These are phyloP conservation scores for Eimeria falciformis DNA, from an alignment of 169 alveolate species.

Conservation along the genomic window DNA sequence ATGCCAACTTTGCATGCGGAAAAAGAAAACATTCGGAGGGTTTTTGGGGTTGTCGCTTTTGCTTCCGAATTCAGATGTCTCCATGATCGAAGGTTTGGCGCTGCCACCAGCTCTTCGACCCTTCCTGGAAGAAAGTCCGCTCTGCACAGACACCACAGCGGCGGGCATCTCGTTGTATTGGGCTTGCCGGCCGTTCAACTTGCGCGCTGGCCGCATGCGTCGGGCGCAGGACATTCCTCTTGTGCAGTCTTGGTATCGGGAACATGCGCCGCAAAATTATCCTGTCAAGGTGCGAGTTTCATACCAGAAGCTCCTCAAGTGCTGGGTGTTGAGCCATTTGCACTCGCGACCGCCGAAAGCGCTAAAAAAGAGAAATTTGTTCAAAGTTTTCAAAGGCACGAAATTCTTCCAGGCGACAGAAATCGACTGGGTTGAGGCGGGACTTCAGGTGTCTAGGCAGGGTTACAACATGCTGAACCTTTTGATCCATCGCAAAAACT, in stretches of 20 bases:
- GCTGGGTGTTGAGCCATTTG: constrained; percentile 97
- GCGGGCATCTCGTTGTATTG: constrained; percentile 93
- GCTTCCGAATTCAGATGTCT: constrained; percentile 25
- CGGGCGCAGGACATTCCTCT: constrained; percentile 98
- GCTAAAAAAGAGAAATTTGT: constrained; percentile 94
- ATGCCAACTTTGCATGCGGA: not conserved
- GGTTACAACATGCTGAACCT: constrained; percentile 99
- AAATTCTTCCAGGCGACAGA: constrained; percentile 99
- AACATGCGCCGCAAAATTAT: constrained; percentile 96
- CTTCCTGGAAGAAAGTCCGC: constrained; percentile 81
- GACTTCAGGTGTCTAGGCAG: constrained; percentile 98
- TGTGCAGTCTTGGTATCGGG: constrained; percentile 98
- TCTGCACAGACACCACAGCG: constrained; percentile 81
- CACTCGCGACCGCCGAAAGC: constrained; percentile 96
- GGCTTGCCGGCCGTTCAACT: constrained; percentile 99
- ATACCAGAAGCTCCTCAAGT: constrained; percentile 97
- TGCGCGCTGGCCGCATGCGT: constrained; percentile 96
- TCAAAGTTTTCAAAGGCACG: constrained; percentile 97
- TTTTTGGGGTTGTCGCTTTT: too few relatives aligned
- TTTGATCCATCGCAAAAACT: constrained; percentile 98
- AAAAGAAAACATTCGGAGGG: not conserved
- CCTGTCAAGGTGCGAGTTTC: constrained; percentile 99
- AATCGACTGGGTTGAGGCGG: constrained; percentile 99
- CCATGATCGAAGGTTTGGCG: constrained; percentile 47
- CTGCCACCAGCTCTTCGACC: constrained; percentile 76